phyloP scores from a whole-genome alignment of 2,329 filamentous ascomycete genomes.

The Fusarium robinianum region DNA sequence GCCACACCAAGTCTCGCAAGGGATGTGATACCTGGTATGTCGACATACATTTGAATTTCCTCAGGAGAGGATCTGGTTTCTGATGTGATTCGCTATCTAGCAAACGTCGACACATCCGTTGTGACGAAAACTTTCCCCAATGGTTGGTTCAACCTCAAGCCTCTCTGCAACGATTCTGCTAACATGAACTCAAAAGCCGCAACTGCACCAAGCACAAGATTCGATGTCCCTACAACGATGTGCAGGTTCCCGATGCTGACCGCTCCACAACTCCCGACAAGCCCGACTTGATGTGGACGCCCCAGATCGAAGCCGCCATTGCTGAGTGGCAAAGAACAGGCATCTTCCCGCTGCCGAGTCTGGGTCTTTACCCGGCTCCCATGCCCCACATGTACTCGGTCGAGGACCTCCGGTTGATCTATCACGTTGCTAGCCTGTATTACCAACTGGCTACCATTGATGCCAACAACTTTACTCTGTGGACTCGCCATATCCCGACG shows the following conservation, averaged over 20 bases:
- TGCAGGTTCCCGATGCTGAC: conserved; percentile 65
- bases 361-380: conserved; percentile 75
- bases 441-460: conserved; percentile 78
- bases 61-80: background rate
- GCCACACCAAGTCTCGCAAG: conserved; percentile 98
- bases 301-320: conserved; percentile 80
- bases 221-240: conserved; percentile 96
- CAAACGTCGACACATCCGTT: conserved; percentile 96
- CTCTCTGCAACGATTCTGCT: background rate
- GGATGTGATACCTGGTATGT: conserved; percentile 88
- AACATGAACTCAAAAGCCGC: conserved; percentile 60
- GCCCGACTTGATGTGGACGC: conserved; percentile 80
- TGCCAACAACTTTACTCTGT: conserved; percentile 83
- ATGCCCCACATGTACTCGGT: conserved; percentile 73
- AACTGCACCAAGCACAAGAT: conserved; percentile 99
- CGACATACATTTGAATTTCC: background rate
- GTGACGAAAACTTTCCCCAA: conserved; percentile 97
- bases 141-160: conserved; percentile 71
- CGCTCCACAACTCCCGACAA: conserved; percentile 64
- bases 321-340: conserved; percentile 83
- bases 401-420: conserved; percentile 84
- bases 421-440: conserved; percentile 86
- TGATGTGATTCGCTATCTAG: conserved; percentile 38
- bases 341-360: conserved; percentile 80
- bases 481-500: conserved; percentile 92